Evolutionary conservation across 352 stramenopile species (phyloP).

Genomic region (Phytophthora quininea): DNA sequence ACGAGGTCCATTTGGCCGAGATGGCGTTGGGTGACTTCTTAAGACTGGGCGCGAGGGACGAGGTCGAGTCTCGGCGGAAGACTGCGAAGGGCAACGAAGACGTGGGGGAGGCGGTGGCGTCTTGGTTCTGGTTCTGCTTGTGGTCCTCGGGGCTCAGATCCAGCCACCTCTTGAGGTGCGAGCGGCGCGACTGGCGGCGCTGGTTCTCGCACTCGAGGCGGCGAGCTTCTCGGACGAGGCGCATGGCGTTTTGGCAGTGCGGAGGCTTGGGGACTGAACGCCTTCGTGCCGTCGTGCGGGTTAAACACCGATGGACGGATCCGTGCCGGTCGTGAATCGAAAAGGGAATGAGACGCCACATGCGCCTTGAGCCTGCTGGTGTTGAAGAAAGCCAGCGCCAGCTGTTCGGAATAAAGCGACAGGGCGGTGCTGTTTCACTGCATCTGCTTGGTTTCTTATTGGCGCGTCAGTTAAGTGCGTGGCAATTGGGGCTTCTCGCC

Average conservation of each 20-base stretch:
- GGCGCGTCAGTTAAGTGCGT: no score
- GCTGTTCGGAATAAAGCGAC: not conserved
- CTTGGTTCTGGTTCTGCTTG: slow-evolving; percentile 16
- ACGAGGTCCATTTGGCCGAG: slow-evolving; percentile 58
- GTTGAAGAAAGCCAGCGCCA: slow-evolving; percentile 1
- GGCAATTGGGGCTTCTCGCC: no score
- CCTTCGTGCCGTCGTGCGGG: not conserved
- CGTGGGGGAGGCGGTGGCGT: not conserved
- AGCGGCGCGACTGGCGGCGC: slow-evolving; percentile 32
- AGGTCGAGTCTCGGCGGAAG: slow-evolving; percentile 20
- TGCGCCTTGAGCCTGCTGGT: not conserved
- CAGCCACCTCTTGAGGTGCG: slow-evolving; percentile 40
- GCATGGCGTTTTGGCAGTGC: slow-evolving; percentile 19
- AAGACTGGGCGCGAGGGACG: slow-evolving; percentile 51
- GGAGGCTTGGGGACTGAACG: no score
- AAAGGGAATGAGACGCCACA: not conserved
- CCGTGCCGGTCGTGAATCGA: not conserved
- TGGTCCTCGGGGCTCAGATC: slow-evolving; percentile 25
- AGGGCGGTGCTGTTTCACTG: not conserved
- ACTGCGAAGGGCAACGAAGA: slow-evolving; percentile 13
- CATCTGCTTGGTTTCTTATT: not conserved
- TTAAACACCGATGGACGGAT: not conserved
- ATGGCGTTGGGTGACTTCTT: slow-evolving; percentile 60
- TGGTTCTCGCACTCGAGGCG: slow-evolving; percentile 43
- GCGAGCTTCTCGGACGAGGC: slow-evolving; percentile 35